Percentiles rank a stretch among this genome's conserved stretches.
phyloP scores from a whole-genome alignment of 2,329 filamentous ascomycete genomes.

The Beauveria australis region DNA sequence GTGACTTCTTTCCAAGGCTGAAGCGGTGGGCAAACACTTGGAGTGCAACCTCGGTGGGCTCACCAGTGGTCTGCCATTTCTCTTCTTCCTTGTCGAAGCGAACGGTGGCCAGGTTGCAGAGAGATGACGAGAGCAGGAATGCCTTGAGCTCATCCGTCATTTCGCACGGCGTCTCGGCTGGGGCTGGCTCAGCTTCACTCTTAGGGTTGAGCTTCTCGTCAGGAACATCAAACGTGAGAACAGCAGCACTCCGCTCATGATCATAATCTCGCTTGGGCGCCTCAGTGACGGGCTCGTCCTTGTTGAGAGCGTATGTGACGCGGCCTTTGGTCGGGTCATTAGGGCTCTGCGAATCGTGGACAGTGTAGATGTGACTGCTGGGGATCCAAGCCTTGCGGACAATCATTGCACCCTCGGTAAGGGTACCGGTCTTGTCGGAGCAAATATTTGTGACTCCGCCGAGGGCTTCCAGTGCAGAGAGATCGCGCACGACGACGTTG shows the following conservation, averaged over 20 bases:
- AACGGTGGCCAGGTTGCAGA: slow-evolving; percentile 59
- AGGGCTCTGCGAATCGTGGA: slow-evolving; percentile 53
- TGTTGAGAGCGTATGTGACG: slow-evolving; percentile 37
- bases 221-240: slow-evolving; percentile 55
- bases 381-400: slow-evolving; percentile 60
- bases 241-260: slow-evolving; percentile 50
- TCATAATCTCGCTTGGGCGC: slow-evolving; percentile 47
- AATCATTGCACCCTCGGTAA: slow-evolving; percentile 63
- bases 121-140: slow-evolving; percentile 48
- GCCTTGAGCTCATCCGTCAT: slow-evolving; percentile 42
- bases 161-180: slow-evolving; percentile 26
- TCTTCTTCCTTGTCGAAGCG: slow-evolving; percentile 44
- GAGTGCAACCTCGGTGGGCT: slow-evolving; percentile 68
- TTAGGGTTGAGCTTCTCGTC: slow-evolving; percentile 42
- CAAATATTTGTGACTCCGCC: slow-evolving; percentile 67
- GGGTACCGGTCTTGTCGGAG: slow-evolving; percentile 65
- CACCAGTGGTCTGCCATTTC: slow-evolving; percentile 59
- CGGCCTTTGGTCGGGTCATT: slow-evolving; percentile 52
- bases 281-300: slow-evolving; percentile 24
- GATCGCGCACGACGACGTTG: slow-evolving; percentile 57
- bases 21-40: slow-evolving; percentile 69
- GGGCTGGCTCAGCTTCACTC: slow-evolving; percentile 23
- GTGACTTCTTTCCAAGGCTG: slow-evolving; percentile 44
- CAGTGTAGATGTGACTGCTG: slow-evolving; percentile 45
- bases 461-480: slow-evolving; percentile 60